phyloP scores from a whole-genome alignment of 805 yeast genomes.

The Yamadazyma olivae region DNA sequence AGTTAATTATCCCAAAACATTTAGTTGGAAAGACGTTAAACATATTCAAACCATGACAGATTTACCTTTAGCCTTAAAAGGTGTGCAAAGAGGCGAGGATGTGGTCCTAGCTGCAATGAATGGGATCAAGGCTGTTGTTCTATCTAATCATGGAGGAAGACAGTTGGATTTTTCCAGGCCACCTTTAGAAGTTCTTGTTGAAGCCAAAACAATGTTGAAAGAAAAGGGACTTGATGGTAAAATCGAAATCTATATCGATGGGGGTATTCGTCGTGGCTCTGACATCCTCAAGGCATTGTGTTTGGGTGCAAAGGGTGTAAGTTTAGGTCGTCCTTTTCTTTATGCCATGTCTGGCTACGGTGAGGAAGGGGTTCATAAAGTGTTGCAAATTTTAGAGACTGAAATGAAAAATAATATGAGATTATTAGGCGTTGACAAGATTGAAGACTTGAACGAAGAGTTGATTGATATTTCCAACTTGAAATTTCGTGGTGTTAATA shows the following conservation, averaged over 20 bases:
- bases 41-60: constrained; percentile 25
- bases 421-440: constrained; percentile 65
- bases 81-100: constrained; percentile 79
- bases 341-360: constrained; percentile 65
- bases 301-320: constrained; percentile 67
- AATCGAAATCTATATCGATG: constrained; percentile 56
- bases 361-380: constrained; percentile 57
- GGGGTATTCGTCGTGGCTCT: constrained; percentile 67
- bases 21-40: constrained; percentile 25
- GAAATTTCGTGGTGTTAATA: constrained; percentile 22
- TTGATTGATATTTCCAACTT: constrained; percentile 27
- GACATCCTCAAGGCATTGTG: constrained; percentile 65
- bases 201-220: constrained; percentile 63
- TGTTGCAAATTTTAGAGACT: constrained; percentile 57
- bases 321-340: constrained; percentile 62
- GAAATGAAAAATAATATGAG: constrained; percentile 79
- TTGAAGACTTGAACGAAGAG: constrained; percentile 41
- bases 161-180: constrained; percentile 80
- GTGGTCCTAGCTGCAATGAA: constrained; percentile 66
- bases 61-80: constrained; percentile 55
- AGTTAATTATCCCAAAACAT: constrained; percentile 6
- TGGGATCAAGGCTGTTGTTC: constrained; percentile 71
- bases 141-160: constrained; percentile 89
- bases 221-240: constrained; percentile 20
- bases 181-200: constrained; percentile 70